These are phyloP conservation scores for Fraxinus quadrangulata DNA, from an alignment of 257 asterid species.

Conservation along the genomic window DNA sequence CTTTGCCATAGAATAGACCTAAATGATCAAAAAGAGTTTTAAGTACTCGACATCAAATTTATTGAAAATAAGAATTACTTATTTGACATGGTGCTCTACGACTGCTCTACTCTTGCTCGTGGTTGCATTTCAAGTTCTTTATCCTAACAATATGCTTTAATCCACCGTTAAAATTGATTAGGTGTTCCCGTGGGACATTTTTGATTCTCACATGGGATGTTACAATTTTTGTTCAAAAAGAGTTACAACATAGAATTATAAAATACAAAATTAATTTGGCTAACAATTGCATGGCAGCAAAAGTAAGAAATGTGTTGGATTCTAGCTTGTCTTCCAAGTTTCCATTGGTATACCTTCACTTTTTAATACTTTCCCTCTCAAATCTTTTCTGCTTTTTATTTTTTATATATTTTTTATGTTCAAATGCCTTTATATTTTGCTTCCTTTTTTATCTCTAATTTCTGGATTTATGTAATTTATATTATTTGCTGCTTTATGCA, in stretches of 20 bases:
- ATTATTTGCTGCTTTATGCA: neutral
- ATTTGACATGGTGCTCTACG: too few species aligned
- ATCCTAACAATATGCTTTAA: too few species aligned
- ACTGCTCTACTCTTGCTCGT: too few species aligned
- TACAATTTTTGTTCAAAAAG: neutral
- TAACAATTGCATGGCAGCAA: neutral
- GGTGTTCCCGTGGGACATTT: neutral
- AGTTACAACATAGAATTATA: too few species aligned
- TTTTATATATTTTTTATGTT: too few species aligned
- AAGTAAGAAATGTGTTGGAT: neutral
- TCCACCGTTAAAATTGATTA: neutral
- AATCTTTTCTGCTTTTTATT: too few species aligned
- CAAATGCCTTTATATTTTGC: neutral
- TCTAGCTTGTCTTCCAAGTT: constrained; percentile 7
- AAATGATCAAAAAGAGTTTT: too few species aligned
- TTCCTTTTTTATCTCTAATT: neutral
- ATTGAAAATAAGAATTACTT: too few species aligned
- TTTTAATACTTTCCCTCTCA: neutral
- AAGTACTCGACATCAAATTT: too few species aligned
- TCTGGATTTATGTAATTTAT: neutral
- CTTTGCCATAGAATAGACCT: too few species aligned
- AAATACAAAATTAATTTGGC: neutral
- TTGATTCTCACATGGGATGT: neutral
- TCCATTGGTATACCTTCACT: neutral
- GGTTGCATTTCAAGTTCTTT: neutral